A percentile compares a stretch with the other conserved stretches of the same genome.
phyloP scores from a whole-genome alignment of 768 basidiomycete species.

The Nevesoporus exiguus region DNA sequence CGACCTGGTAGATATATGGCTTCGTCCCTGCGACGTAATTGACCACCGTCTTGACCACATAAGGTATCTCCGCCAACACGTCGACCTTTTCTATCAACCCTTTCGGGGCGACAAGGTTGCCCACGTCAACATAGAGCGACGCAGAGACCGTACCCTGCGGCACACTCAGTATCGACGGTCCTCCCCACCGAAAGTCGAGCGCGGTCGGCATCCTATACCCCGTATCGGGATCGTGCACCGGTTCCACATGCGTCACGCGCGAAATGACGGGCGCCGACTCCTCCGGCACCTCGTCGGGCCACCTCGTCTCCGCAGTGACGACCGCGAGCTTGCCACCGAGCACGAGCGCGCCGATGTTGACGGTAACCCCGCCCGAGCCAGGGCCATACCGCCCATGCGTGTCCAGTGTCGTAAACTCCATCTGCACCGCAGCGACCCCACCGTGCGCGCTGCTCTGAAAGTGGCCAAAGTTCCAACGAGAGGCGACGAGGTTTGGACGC shows the following conservation, averaged over 20 bases:
- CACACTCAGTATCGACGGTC: constrained; percentile 54
- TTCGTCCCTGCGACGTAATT: constrained; percentile 92
- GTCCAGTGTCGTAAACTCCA: constrained; percentile 90
- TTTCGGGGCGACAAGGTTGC: constrained; percentile 52
- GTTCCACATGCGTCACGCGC: constrained; percentile 59
- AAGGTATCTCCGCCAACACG: constrained; percentile 91
- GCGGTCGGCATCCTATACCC: constrained; percentile 71
- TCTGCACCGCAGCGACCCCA: constrained; percentile 83
- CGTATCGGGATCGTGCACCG: constrained; percentile 70
- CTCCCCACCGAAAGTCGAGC: constrained; percentile 77
- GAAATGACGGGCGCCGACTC: constrained; percentile 54
- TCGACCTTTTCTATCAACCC: constrained; percentile 93
- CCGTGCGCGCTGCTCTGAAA: constrained; percentile 77
- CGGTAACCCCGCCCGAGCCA: constrained; percentile 78
- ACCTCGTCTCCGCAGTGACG: constrained; percentile 78
- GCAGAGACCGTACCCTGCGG: constrained; percentile 55
- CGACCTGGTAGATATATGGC: constrained; percentile 90
- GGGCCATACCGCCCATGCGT: constrained; percentile 74
- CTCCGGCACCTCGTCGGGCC: constrained; percentile 57
- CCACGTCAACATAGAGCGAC: constrained; percentile 54
- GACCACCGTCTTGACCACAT: constrained; percentile 86
- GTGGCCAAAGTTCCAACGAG: constrained; percentile 92
- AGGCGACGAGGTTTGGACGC: constrained; percentile 90
- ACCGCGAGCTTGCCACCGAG: constrained; percentile 71
- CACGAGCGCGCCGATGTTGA: constrained; percentile 85